Conservation (phyloP, 1,139 yeast species). For the Oligophagozyma castellii region DNA sequence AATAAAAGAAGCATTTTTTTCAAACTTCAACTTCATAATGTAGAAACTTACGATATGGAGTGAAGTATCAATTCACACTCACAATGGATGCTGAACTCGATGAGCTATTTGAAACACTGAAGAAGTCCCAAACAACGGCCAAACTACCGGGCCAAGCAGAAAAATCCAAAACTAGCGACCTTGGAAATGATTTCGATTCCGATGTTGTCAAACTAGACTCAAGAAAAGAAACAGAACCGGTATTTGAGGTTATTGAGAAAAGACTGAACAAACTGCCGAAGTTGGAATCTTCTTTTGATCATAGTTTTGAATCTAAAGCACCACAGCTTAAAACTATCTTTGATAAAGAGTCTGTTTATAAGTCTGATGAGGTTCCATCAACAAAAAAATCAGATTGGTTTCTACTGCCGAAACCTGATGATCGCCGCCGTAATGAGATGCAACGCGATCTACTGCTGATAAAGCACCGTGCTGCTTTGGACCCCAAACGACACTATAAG, state of each 20-base stretch:
- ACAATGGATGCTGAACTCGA: neutral
- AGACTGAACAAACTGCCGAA: constrained; percentile 19
- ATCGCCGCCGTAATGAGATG: constrained; percentile 43
- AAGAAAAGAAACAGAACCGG: constrained; percentile 9
- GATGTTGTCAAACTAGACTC: constrained; percentile 10
- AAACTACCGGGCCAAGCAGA: neutral
- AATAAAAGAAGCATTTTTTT: no score
- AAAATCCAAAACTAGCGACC: neutral
- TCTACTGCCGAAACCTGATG: constrained; percentile 64
- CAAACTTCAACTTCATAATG: no score
- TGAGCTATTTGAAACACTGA: constrained; percentile 1
- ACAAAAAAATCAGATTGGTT: constrained; percentile 45
- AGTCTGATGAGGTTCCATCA: no score
- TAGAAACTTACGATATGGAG: no score
- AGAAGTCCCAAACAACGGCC: neutral
- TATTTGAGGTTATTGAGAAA: constrained; percentile 19
- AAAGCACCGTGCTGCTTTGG: constrained; percentile 80
- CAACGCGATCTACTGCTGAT: constrained; percentile 69
- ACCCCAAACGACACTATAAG: constrained; percentile 90
- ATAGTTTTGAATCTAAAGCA: constrained; percentile 4
- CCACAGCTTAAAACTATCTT: constrained; percentile 15
- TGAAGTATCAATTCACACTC: no score
- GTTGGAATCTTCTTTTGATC: constrained; percentile 15
- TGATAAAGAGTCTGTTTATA: no score
- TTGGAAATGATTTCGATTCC: constrained; percentile 4